Evolutionary conservation across 192 early-diverging fungal genomes (phyloP), one percentile per base, ranked within the genome.

Genomic region (Rhizophagus sp.): DNA sequence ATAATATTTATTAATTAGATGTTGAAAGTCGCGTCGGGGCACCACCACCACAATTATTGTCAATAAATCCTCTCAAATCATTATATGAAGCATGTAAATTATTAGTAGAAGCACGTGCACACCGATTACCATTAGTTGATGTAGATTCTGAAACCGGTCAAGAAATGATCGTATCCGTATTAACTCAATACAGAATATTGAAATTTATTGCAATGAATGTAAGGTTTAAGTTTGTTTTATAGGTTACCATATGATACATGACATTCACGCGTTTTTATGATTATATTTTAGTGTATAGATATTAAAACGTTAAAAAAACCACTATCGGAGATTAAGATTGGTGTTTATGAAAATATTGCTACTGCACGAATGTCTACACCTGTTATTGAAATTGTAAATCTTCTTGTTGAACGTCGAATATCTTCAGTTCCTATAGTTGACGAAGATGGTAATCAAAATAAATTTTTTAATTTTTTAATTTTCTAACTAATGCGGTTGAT

Each of bases 401-500:
- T 95, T 87, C 98, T 99, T 92, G 94, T 97, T 30, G 92, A 94
- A 65, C 88, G 92, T 64, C 91, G 92, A 83, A 95, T 99, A 62
- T 97, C 95, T 2, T 93, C 96, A 3, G 93, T 99, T 7, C 97
- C 97, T 1, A 97, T 99, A 78, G 88, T 98, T 17, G 96, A 97
- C 85, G 92, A 96, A 52, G 82, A 93, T 61, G 90, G 91, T 90
- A 82, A 52, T n/a, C 34, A 75, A 12, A 77, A 11, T 19, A 49
- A 82, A 9, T 4, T 72, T 24, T 41, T 41, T 41, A 0, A 36
- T 10, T 19, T 11, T 52, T n/a, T 64, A 47, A 15, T 73, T 76
- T 27, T 71, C 47, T 27, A 62, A n/a, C 25, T 34, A 25, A 76
- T 4, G 24, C n/a, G 0, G 8, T 30, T 62, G 34, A 24, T 68